Base-by-base conservation (phyloP, 2,329 filamentous ascomycete genomes). In the Cordyceps fumosorosea region DNA sequence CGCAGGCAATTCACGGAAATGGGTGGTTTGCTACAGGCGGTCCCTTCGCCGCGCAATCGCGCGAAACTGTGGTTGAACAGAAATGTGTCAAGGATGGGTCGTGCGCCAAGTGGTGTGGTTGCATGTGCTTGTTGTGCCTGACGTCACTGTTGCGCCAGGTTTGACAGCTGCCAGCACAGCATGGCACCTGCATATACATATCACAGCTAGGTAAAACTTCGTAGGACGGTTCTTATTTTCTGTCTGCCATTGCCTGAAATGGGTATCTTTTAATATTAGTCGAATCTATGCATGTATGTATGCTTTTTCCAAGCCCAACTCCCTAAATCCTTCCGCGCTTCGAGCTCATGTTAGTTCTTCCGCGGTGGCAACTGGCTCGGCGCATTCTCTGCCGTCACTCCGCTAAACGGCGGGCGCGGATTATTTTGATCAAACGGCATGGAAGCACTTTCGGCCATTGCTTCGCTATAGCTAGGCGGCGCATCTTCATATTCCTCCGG, bases 401-500 rank as follows among this genome's bases (percentile, higher is more conserved):
- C 84, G 64, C 82, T 85, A 71, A 89, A 92, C 16, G 85, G 86
- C 32, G 88, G 85, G 68, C 92, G 80, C 29, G 88, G 71, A 47
- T 74, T 71, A 64, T 69, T 65, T 78, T 64, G 89, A 71, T 91
- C 84, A 62, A 91, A 84, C 1, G 91, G 90, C 42, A 84, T 88
- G 0, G 78, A 74, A 65, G 95, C 76, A 63, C 87, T 84, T 66
- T 90, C 88, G 7, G 91, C 92, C 76, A 97, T 88, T 14, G 91
- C 92, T 74, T 97, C 93, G 75, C 96, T 92, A 71, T 98, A 98
- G 69, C 91, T 96, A 8, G 93, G 93, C 20, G 93, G 93, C n/a
- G 91, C 90, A 62, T 95, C 91, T 37, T 91, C 88, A 66, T 84
- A 80, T 0, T 73, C 70, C 42, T 81, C 80, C n/a, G 72, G 72